These are phyloP conservation scores for Coniochaeta pulveracea DNA, from an alignment of 2,329 filamentous ascomycete species.

Conservation along the genomic window DNA sequence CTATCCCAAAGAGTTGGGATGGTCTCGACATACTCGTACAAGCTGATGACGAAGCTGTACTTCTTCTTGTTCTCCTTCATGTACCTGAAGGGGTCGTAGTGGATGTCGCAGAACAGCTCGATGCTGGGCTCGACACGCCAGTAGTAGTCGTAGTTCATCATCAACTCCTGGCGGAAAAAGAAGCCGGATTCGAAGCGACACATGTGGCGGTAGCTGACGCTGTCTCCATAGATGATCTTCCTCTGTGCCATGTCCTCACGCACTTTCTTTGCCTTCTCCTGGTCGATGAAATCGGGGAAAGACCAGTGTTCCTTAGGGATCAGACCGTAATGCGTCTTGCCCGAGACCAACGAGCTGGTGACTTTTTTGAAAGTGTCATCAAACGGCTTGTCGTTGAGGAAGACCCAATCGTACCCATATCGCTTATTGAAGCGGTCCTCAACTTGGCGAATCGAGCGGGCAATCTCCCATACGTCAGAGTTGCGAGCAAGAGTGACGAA, in stretches of 20 bases:
- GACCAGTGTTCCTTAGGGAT: constrained; percentile 95
- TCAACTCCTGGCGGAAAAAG: constrained; percentile 91
- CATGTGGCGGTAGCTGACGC: constrained; percentile 96
- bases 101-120: constrained; percentile 90
- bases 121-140: constrained; percentile 98
- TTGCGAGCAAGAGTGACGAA: constrained; percentile 95
- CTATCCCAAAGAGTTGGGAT: constrained; percentile 95
- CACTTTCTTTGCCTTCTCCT: constrained; percentile 81
- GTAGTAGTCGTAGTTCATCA: constrained; percentile 98
- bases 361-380: constrained; percentile 89
- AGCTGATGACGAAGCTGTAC: constrained; percentile 90
- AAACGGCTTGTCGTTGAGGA: constrained; percentile 93
- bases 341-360: constrained; percentile 80
- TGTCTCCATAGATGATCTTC: constrained; percentile 98
- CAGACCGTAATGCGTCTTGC: constrained; percentile 80
- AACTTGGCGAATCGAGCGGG: constrained; percentile 86
- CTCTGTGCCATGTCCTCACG: constrained; percentile 87
- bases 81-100: constrained; percentile 92
- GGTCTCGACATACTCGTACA: constrained; percentile 95
- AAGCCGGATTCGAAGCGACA: constrained; percentile 98
- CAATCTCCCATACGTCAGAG: constrained; percentile 90
- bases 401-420: constrained; percentile 98
- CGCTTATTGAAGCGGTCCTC: constrained; percentile 97
- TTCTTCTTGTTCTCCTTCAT: constrained; percentile 97
- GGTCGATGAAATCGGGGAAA: constrained; percentile 90